A percentile compares a stretch with the other conserved stretches of the same genome.
phyloP scores from a whole-genome alignment of 192 early-diverging fungal species.

The Gonapodya prolifera region DNA sequence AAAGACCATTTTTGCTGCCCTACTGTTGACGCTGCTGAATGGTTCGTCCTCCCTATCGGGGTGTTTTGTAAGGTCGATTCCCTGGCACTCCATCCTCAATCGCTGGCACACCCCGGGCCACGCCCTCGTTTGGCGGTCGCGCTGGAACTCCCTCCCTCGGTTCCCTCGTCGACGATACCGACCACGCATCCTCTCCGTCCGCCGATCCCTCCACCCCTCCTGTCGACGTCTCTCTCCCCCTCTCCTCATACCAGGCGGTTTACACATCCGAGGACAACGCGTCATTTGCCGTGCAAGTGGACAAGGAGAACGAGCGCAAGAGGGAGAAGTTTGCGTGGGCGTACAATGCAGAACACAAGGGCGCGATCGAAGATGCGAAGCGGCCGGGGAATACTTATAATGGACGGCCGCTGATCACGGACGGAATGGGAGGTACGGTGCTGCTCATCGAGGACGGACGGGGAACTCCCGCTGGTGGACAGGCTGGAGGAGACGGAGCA shows the following conservation, averaged over 20 bases:
- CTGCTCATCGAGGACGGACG: background rate
- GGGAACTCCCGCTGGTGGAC: background rate
- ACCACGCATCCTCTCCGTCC: background rate
- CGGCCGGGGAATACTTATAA: slow-evolving; percentile 3
- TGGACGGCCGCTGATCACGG: background rate
- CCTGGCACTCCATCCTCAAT: background rate
- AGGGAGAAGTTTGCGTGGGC: slow-evolving; percentile 50
- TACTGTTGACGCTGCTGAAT: background rate
- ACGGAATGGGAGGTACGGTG: background rate
- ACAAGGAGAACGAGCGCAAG: slow-evolving; percentile 41
- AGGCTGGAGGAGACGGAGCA: background rate
- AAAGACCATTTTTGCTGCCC: background rate
- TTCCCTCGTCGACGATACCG: background rate
- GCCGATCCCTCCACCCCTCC: background rate
- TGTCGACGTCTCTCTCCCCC: background rate
- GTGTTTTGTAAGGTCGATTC: background rate
- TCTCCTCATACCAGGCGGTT: slow-evolving; percentile 39
- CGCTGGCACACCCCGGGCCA: background rate
- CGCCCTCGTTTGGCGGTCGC: background rate
- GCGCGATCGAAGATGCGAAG: background rate
- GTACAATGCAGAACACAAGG: slow-evolving; percentile 46
- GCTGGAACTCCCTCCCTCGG: background rate
- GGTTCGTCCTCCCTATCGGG: background rate
- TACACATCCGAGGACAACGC: slow-evolving; percentile 78
- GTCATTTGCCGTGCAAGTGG: slow-evolving; percentile 52